These are phyloP conservation scores for Coprinellus micaceus DNA, from an alignment of 768 basidiomycete genomes.

Conservation along the genomic window DNA sequence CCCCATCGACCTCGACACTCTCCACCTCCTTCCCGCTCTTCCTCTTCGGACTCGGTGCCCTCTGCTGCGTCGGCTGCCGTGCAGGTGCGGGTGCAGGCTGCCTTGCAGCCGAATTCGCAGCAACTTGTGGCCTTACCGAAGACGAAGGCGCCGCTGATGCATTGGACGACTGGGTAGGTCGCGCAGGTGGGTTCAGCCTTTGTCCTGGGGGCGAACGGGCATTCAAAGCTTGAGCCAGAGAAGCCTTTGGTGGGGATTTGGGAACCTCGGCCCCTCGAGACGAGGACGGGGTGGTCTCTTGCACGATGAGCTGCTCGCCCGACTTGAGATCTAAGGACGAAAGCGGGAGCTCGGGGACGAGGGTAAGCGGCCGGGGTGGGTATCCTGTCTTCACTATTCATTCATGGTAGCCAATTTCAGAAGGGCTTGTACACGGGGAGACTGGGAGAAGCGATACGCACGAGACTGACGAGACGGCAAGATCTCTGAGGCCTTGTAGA, in stretches of 20 bases:
- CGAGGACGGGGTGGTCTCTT: constrained; percentile 28
- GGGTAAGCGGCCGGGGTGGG: constrained; percentile 70
- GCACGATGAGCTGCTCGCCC: constrained; percentile 88
- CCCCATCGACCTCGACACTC: constrained; percentile 57
- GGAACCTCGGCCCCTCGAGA: constrained; percentile 12
- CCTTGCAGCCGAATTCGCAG: constrained; percentile 5
- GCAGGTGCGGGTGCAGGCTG: constrained; percentile 1
- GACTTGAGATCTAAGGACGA: constrained; percentile 69
- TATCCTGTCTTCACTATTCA: constrained; percentile 75
- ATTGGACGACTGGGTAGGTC: neutral
- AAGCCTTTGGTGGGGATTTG: too few species aligned
- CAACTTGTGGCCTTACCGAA: too few species aligned
- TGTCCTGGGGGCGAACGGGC: too few species aligned
- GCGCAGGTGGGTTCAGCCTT: too few species aligned
- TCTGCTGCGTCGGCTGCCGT: constrained; percentile 12
- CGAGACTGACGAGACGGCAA: constrained; percentile 73
- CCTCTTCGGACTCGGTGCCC: neutral
- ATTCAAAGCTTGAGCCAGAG: too few species aligned
- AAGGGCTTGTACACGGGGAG: too few species aligned
- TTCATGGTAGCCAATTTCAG: too few species aligned
- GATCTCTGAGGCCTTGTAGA: constrained; percentile 66
- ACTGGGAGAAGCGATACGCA: too few species aligned
- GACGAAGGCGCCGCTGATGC: neutral
- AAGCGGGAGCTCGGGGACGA: constrained; percentile 71
- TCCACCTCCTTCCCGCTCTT: constrained; percentile 44